Conservation (phyloP, 805 yeast genomes). For the Trichomonascus vanleenenianus region DNA sequence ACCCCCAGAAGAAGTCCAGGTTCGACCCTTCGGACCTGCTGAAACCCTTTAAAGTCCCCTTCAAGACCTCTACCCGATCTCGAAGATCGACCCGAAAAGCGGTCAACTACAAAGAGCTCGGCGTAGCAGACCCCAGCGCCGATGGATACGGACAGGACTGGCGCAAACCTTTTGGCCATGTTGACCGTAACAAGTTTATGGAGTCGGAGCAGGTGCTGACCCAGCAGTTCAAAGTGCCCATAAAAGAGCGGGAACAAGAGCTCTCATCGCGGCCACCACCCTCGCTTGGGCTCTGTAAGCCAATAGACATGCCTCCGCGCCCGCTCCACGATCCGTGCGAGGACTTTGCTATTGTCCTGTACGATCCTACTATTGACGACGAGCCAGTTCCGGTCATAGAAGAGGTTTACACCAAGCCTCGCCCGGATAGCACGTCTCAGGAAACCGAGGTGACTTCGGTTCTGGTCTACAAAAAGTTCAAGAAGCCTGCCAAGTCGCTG, state of each 20-base stretch:
- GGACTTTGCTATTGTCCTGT: constrained; percentile 88
- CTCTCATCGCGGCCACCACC: constrained; percentile 45
- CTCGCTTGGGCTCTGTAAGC: constrained; percentile 73
- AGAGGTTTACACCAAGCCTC: constrained; percentile 9
- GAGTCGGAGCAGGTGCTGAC: too few species aligned
- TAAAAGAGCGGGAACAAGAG: not conserved
- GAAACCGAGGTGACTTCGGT: not conserved
- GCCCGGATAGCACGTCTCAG: not conserved
- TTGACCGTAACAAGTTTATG: too few species aligned
- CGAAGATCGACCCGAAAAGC: not conserved
- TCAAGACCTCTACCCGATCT: not conserved
- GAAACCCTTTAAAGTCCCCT: constrained; percentile 6
- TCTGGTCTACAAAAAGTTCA: constrained; percentile 1
- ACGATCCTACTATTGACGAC: constrained; percentile 87
- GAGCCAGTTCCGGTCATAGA: constrained; percentile 13
- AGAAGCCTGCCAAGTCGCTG: constrained; percentile 43
- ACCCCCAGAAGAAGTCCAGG: not conserved
- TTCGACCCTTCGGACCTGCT: not conserved
- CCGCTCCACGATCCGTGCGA: constrained; percentile 94
- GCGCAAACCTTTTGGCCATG: too few species aligned
- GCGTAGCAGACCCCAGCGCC: constrained; percentile 2
- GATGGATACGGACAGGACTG: not conserved
- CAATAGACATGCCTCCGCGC: constrained; percentile 62
- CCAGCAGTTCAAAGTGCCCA: too few species aligned
- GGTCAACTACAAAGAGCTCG: constrained; percentile 7